Conservation (phyloP, 176 grass and related monocot genomes). For the Aechmea fasciata region DNA sequence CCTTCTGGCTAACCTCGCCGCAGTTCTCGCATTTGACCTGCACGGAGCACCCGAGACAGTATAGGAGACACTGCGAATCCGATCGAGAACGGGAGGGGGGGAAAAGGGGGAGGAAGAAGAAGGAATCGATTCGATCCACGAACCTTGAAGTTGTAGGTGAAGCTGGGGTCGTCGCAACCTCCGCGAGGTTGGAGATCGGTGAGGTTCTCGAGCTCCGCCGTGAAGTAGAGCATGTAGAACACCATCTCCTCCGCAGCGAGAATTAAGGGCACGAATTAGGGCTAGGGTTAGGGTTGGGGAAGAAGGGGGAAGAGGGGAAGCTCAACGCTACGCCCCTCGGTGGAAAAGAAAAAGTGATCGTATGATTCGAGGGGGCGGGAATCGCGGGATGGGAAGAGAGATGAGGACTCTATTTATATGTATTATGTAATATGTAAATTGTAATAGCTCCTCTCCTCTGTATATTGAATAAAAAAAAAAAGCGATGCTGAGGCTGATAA, state of each 20-base stretch:
- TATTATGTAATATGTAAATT: too few species aligned
- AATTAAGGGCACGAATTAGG: not conserved
- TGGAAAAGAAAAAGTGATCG: too few species aligned
- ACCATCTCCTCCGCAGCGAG: slow-evolving; percentile 39
- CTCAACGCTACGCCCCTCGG: too few species aligned
- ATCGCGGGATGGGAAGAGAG: too few species aligned
- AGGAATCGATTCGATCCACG: not conserved
- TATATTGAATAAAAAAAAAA: too few species aligned
- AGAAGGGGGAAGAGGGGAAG: not conserved
- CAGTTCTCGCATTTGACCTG: slow-evolving; percentile 86
- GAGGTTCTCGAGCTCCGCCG: slow-evolving; percentile 72
- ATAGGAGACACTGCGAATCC: not conserved
- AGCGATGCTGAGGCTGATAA: too few species aligned
- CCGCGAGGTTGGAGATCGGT: slow-evolving; percentile 52
- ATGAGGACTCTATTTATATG: too few species aligned
- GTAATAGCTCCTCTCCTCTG: too few species aligned
- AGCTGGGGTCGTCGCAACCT: slow-evolving; percentile 68
- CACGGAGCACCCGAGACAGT: not conserved
- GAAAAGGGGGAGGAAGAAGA: not conserved
- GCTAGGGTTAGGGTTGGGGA: slow-evolving; percentile 22
- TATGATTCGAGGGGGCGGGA: too few species aligned
- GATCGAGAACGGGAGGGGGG: not conserved
- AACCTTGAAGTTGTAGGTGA: slow-evolving; percentile 85
- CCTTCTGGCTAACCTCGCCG: slow-evolving; percentile 66
- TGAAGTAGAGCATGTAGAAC: slow-evolving; percentile 43